Conservation (phyloP, 2,329 filamentous ascomycete genomes). For the Xylaria sp. region DNA sequence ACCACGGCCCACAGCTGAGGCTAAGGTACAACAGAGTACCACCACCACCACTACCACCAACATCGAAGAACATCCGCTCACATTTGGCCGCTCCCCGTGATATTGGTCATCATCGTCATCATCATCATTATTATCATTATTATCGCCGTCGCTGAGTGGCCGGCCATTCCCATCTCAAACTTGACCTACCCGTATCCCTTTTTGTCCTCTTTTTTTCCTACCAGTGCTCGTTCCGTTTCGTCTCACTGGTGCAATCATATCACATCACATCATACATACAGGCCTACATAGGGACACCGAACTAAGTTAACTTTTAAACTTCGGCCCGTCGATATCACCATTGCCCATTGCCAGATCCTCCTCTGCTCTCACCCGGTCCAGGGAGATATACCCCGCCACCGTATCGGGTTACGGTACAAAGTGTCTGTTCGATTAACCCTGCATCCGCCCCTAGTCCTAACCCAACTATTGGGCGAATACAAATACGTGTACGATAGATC, state of each 20-base stretch:
- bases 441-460: background rate
- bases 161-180: background rate
- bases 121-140: background rate
- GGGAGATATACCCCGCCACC: conserved; percentile 17
- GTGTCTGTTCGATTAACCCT: conserved; percentile 11
- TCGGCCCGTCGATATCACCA: background rate
- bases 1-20: background rate
- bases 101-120: conserved; percentile 16
- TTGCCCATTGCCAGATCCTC: background rate
- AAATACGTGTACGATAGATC: conserved; percentile 23
- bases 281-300: background rate
- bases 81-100: conserved; percentile 30
- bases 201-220: conserved; percentile 6
- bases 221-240: background rate
- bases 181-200: conserved; percentile 5
- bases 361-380: background rate
- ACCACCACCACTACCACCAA: background rate
- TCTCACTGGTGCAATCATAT: background rate
- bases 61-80: no score
- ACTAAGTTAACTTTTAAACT: background rate
- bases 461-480: conserved; percentile 21
- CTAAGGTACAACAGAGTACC: background rate
- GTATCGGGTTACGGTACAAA: conserved; percentile 22
- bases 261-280: background rate
- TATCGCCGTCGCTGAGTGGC: background rate